These are phyloP conservation scores for Gossypium davidsonii DNA, from an alignment of 441 rosid species.

Conservation along the genomic window DNA sequence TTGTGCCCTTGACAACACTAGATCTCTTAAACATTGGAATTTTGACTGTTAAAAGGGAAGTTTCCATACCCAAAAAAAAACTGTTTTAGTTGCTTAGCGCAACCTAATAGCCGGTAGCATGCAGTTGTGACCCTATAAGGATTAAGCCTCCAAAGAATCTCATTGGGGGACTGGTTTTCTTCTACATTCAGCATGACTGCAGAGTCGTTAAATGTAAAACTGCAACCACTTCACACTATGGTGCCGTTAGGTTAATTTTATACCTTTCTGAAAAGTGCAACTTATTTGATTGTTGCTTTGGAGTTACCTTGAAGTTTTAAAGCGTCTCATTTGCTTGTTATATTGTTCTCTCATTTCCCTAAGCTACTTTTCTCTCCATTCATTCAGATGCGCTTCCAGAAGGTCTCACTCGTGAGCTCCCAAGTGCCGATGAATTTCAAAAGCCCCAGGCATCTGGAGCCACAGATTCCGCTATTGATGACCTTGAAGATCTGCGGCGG, in stretches of 20 bases:
- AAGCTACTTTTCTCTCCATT: background rate
- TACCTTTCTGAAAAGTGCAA: too few relatives aligned
- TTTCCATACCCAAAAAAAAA: background rate
- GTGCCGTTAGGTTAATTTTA: too few relatives aligned
- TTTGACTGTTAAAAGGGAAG: background rate
- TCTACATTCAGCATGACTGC: background rate
- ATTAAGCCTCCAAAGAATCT: background rate
- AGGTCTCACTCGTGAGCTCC: constrained; percentile 83
- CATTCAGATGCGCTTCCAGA: constrained; percentile 64
- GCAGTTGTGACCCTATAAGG: background rate
- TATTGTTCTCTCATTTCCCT: background rate
- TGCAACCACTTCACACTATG: too few relatives aligned
- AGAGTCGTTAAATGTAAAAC: too few relatives aligned
- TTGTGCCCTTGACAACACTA: too few relatives aligned
- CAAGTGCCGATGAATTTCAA: constrained; percentile 60
- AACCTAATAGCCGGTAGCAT: background rate
- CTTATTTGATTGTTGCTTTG: background rate
- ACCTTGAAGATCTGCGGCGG: constrained; percentile 72
- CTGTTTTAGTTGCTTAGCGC: background rate
- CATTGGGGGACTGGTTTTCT: background rate
- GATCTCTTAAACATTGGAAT: background rate
- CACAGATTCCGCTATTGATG: constrained; percentile 43
- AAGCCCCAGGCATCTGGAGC: constrained; percentile 34
- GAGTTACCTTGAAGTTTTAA: background rate
- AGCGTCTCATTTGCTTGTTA: background rate